Percentiles rank a stretch among this genome's conserved stretches.
Conservation (phyloP, 352 stramenopile genomes). For the Phytophthora quininea region DNA sequence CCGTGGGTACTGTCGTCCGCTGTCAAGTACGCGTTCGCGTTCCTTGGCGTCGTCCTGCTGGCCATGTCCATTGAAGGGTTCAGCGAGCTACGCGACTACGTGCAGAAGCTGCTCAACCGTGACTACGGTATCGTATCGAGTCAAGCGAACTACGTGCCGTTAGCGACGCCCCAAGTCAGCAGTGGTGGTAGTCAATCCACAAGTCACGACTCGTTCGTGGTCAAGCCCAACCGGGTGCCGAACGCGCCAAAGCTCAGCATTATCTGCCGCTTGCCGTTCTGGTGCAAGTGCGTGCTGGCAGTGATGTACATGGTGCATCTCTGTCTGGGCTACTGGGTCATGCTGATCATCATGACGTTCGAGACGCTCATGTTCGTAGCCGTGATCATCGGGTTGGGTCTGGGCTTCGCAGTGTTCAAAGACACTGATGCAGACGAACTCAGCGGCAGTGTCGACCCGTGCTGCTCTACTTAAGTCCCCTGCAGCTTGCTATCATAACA, state of each 20-base stretch:
- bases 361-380: slow-evolving; percentile 84
- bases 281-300: slow-evolving; percentile 69
- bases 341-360: slow-evolving; percentile 90
- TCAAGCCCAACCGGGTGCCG: slow-evolving; percentile 33
- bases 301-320: slow-evolving; percentile 81
- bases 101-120: slow-evolving; percentile 53
- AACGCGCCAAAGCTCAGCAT: slow-evolving; percentile 40
- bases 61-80: slow-evolving; percentile 73
- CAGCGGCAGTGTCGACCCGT: slow-evolving; percentile 76
- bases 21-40: slow-evolving; percentile 81
- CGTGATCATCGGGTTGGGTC: slow-evolving; percentile 69
- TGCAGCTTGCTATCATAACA: not conserved
- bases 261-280: slow-evolving; percentile 53
- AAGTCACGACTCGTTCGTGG: slow-evolving; percentile 24
- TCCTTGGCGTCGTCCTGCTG: slow-evolving; percentile 71
- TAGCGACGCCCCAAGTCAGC: slow-evolving; percentile 45
- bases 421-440: slow-evolving; percentile 76
- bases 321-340: slow-evolving; percentile 81
- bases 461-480: slow-evolving; percentile 66
- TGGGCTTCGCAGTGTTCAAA: slow-evolving; percentile 85
- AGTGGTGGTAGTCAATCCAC: slow-evolving; percentile 9
- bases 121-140: slow-evolving; percentile 64
- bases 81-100: slow-evolving; percentile 54
- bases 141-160: slow-evolving; percentile 58
- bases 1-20: slow-evolving; percentile 68